Base-by-base conservation (phyloP, 2,329 filamentous ascomycete genomes). In the Ramularia endophylla region DNA sequence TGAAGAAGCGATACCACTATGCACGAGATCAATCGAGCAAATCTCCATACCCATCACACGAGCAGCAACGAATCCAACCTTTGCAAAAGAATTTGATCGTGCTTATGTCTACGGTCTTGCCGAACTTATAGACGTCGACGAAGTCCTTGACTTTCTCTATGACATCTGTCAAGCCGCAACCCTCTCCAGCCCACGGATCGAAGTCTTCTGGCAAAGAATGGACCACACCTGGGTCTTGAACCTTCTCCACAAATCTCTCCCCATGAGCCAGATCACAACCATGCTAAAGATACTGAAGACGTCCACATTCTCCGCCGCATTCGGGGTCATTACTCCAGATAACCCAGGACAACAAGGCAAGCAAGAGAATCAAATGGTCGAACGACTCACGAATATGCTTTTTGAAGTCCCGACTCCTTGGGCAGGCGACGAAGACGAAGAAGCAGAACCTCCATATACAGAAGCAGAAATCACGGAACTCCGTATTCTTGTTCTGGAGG, bases 251-350 rank as follows among this genome's bases (percentile, higher is more conserved):
- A 76, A 77, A 20, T 80, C 80, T 40, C 83, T 88, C 46, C 75
- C 76, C 1, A 65, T 78, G 0, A 61, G 69, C 2, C 80, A 87
- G 36, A 81, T 85, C 39, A 65, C 77, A 1, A 69, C 73, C 19
- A 82, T 82, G 67, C 66, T 89, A 7, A 71, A 74, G 18, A 70
- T 89, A 35, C 65, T 92, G 2, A 72, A 74, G 27, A 84, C 81
- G 0, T 87, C 84, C 4, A 73, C 77, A 0, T 69, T 85, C 1
- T 65, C 74, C 0, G 65, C 70, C 2, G 81, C 78, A 1, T 78
- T 90, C 36, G 85, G 86, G 0, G 78, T 83, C 12, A 78, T 87
- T 39, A 60, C 64, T 22, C 6, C 22, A 11, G 67, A 70, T 67
- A 46, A 77, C 68, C 27, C 65, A 50, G 50, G 57, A 20, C 56